Base-by-base conservation (phyloP, 2,329 filamentous ascomycete genomes). In the Fusarium bulbicola region DNA sequence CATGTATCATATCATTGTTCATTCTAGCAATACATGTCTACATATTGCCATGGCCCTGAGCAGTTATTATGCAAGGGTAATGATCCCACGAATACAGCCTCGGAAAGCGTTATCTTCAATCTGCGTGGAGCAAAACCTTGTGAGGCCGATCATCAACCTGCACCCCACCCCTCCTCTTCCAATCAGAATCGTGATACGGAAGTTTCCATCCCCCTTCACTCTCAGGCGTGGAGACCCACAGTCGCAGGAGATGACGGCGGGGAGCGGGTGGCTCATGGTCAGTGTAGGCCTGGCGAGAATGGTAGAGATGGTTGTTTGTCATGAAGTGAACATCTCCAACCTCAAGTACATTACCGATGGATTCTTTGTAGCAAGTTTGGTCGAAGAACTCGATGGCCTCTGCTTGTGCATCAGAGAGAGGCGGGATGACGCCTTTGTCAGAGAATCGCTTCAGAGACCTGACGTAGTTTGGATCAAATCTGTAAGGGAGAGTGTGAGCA, bases 301-400 rank as follows among this genome's bases (percentile, higher is more conserved):
- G 94, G 63, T 96, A 82, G 13, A 95, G 87, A 79, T 97, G 93
- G 58, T 88, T 87, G 79, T 97, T 96, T 72, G 90, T 90, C 68
- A 96, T 60, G 68, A 97, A 95, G 81, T 97, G 94, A 64, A 97
- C 95, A 78, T 97, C 94, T 54, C 94, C 94, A 21, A 95, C 88
- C 73, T 95, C 93, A 79, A 96, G 86, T 46, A 95, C 85, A 93
- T 96, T 96, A 82, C 95, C 93, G 75, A 97, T 85, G 9, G 92
- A 87, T 60, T 94, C 15, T 8, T 89, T 85, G 77, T 92, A 84
- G 83, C 93, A 95, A 0, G 91, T 94, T 28, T 91, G 89, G 80
- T 97, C 94, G 7, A 79, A 71, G n/a, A 77, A 72, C 18, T 59
- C 86, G 2, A 85, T 95, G 93, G 60, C 93, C 88, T 58, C 85